Conservation (phyloP, 441 rosid genomes). For the Gossypium trilobum region DNA sequence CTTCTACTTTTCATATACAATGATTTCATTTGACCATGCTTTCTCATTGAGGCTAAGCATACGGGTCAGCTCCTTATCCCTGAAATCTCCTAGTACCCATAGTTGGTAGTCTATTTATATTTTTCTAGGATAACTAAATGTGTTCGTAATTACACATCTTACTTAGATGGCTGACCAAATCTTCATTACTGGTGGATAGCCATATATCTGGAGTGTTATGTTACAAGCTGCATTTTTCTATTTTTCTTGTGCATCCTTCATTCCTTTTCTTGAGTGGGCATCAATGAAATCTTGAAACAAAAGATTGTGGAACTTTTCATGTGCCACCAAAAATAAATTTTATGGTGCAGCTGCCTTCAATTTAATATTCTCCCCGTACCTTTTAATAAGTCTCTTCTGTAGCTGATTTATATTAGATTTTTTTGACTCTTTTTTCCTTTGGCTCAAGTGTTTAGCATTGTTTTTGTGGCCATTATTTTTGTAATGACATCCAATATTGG, state of each 20-base stretch:
- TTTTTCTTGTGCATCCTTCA: background rate
- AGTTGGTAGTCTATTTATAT: background rate
- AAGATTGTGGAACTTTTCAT: background rate
- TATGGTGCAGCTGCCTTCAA: background rate
- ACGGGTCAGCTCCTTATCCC: background rate
- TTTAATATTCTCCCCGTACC: background rate
- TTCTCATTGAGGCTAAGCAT: background rate
- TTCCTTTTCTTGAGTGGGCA: background rate
- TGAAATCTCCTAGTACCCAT: background rate
- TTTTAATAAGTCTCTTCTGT: background rate
- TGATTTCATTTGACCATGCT: slow-evolving; percentile 1
- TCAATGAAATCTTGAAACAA: background rate
- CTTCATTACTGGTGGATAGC: background rate
- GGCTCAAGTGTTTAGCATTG: background rate
- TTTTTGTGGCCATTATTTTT: background rate
- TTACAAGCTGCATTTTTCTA: background rate
- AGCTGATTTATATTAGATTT: background rate
- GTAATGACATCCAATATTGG: slow-evolving; percentile 2
- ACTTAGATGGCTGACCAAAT: background rate
- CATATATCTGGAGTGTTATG: background rate
- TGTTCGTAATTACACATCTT: background rate
- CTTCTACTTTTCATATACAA: background rate
- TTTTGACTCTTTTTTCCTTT: background rate
- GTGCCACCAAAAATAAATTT: background rate
- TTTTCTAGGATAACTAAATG: background rate